phyloP scores from a whole-genome alignment of 768 basidiomycete genomes.

The Sistotremastrum niveocremeum region DNA sequence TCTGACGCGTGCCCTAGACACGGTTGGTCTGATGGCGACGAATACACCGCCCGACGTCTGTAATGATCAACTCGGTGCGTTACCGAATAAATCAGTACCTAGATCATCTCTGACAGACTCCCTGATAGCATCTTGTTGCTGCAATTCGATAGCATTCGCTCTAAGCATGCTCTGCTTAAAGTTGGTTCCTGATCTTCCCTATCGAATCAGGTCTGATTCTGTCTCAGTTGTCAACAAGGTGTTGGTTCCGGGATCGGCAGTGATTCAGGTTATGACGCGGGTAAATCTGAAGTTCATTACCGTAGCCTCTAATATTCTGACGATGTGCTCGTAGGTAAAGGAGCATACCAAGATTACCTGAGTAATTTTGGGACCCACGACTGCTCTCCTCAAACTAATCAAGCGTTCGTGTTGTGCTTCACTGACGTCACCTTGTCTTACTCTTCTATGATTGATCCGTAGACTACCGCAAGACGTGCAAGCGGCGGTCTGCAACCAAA shows the following conservation, averaged over 20 bases:
- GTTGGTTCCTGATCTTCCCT: too few relatives aligned
- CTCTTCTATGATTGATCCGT: background rate
- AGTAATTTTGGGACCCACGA: conserved; percentile 4
- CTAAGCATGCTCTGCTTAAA: conserved; percentile 18
- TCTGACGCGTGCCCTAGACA: conserved; percentile 4
- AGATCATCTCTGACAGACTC: too few relatives aligned
- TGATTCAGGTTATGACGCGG: too few relatives aligned
- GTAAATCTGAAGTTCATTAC: too few relatives aligned
- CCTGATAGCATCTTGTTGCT: too few relatives aligned
- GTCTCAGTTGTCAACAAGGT: conserved; percentile 16
- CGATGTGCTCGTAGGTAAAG: background rate
- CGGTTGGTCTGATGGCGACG: conserved; percentile 11
- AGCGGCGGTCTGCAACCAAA: conserved; percentile 11
- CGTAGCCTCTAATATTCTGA: too few relatives aligned
- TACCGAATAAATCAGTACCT: too few relatives aligned
- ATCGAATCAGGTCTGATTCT: too few relatives aligned
- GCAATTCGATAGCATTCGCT: conserved; percentile 15
- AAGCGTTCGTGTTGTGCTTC: too few relatives aligned
- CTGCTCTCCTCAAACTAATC: conserved; percentile 12
- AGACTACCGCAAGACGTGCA: conserved; percentile 13
- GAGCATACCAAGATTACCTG: conserved; percentile 4
- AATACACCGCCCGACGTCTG: conserved; percentile 15
- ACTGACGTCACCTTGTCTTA: too few relatives aligned
- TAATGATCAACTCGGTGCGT: conserved; percentile 13
- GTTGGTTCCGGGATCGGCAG: conserved; percentile 3